Evolutionary conservation across 2,329 filamentous ascomycete species (phyloP).

Genomic region (Knoxdaviesia proteae): DNA sequence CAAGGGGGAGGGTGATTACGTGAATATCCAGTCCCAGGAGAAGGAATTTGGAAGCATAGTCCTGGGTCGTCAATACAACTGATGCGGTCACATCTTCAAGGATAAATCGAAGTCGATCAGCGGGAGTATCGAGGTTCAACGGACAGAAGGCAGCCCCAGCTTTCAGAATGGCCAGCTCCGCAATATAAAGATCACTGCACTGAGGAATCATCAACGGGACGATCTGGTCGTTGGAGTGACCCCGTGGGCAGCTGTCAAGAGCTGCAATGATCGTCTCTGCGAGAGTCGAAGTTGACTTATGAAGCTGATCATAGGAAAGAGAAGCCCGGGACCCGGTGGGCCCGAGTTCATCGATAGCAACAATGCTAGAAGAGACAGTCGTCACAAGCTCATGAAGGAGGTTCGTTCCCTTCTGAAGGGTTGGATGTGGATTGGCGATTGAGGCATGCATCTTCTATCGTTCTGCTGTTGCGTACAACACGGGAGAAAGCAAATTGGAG

Average conservation of each 20-base stretch:
- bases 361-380: conserved; percentile 11
- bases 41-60: neutral
- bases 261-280: conserved; percentile 24
- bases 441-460: too few species aligned
- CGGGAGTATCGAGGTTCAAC: conserved; percentile 55
- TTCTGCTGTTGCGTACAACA: too few species aligned
- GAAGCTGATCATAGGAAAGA: conserved; percentile 42
- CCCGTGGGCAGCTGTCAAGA: neutral
- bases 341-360: conserved; percentile 44
- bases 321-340: conserved; percentile 20
- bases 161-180: conserved; percentile 58
- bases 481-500: too few species aligned
- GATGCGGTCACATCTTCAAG: conserved; percentile 52
- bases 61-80: conserved; percentile 36
- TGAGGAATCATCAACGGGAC: conserved; percentile 65
- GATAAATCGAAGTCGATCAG: conserved; percentile 62
- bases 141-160: conserved; percentile 75
- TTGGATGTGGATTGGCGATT: too few species aligned
- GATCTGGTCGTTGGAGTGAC: conserved; percentile 14
- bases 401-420: conserved; percentile 8
- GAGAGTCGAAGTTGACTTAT: conserved; percentile 32
- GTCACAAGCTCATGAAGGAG: conserved; percentile 40
- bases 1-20: neutral
- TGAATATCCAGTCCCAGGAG: neutral
- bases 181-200: conserved; percentile 55